Percentiles rank a stretch among this genome's conserved stretches.
Evolutionary conservation across 352 stramenopile genomes (phyloP).

Genomic region (Peronospora destructor): DNA sequence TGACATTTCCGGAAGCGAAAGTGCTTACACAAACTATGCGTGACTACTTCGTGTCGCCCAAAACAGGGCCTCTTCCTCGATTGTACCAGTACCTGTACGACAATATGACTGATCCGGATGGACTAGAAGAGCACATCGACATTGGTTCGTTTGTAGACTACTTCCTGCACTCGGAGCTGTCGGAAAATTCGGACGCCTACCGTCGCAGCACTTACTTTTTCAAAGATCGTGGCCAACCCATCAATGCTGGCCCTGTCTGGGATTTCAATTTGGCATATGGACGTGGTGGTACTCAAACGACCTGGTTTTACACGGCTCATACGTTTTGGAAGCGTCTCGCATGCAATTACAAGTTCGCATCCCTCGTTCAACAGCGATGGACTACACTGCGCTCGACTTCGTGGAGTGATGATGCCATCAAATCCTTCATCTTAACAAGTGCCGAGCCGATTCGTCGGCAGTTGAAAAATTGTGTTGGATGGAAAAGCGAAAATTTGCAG

Average conservation of each 20-base stretch:
- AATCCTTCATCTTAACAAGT: conserved; percentile 33
- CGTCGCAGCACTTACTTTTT: conserved; percentile 61
- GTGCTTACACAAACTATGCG: conserved; percentile 54
- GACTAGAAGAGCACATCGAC: conserved; percentile 46
- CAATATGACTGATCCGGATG: conserved; percentile 51
- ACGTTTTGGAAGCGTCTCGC: conserved; percentile 56
- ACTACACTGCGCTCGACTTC: conserved; percentile 29
- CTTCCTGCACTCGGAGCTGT: conserved; percentile 61
- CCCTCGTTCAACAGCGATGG: conserved; percentile 52
- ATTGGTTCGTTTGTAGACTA: conserved; percentile 69
- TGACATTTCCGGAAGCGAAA: conserved; percentile 37
- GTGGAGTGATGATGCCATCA: conserved; percentile 53
- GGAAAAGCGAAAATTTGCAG: conserved; percentile 47
- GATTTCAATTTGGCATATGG: conserved; percentile 69
- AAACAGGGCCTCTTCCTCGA: conserved; percentile 44
- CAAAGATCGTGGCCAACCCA: conserved; percentile 54
- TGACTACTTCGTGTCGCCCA: conserved; percentile 46
- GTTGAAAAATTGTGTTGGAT: conserved; percentile 36
- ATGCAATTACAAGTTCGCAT: conserved; percentile 69
- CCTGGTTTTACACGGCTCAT: conserved; percentile 50
- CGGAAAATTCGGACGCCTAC: conserved; percentile 55
- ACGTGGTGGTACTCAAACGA: conserved; percentile 25
- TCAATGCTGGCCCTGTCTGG: conserved; percentile 64
- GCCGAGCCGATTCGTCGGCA: conserved; percentile 40
- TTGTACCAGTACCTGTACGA: conserved; percentile 56